phyloP scores from a whole-genome alignment of 805 yeast species.

The Myxozyma melibiosi region DNA sequence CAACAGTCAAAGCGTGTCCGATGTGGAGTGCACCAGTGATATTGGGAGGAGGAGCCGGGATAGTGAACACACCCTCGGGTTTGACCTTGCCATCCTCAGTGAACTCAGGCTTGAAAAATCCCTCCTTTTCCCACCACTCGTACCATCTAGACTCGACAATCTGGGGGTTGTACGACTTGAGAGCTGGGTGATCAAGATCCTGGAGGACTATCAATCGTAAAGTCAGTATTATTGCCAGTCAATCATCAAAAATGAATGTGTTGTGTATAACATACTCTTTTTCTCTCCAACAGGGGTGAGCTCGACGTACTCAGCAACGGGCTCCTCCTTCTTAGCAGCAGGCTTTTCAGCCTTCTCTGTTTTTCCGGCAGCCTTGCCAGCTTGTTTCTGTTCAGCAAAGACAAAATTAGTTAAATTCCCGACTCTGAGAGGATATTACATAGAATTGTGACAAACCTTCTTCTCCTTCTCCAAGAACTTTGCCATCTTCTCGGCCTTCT shows the following conservation, averaged over 20 bases:
- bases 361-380: conserved; percentile 48
- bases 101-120: conserved; percentile 85
- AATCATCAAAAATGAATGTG: neutral
- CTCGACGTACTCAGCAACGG: conserved; percentile 82
- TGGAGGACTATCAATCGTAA: conserved; percentile 50
- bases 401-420: neutral
- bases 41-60: conserved; percentile 99
- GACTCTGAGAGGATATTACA: too few relatives aligned
- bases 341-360: conserved; percentile 49
- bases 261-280: conserved; percentile 56
- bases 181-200: conserved; percentile 87
- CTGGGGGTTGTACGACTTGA: conserved; percentile 90
- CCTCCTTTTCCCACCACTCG: conserved; percentile 92
- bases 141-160: conserved; percentile 97
- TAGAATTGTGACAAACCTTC: conserved; percentile 44
- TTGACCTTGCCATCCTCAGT: conserved; percentile 70
- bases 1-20: conserved; percentile 95
- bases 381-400: conserved; percentile 47
- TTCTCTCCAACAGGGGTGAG: conserved; percentile 86
- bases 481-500: conserved; percentile 88
- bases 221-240: neutral
- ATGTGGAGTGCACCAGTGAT: conserved; percentile 98
- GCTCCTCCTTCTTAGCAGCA: conserved; percentile 69
- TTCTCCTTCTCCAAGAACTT: conserved; percentile 85
- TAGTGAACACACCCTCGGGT: conserved; percentile 82